Percentiles rank a stretch among this genome's conserved stretches.
These are phyloP conservation scores for Nephelium lappaceum DNA, from an alignment of 345 rosid species.

Conservation along the genomic window DNA sequence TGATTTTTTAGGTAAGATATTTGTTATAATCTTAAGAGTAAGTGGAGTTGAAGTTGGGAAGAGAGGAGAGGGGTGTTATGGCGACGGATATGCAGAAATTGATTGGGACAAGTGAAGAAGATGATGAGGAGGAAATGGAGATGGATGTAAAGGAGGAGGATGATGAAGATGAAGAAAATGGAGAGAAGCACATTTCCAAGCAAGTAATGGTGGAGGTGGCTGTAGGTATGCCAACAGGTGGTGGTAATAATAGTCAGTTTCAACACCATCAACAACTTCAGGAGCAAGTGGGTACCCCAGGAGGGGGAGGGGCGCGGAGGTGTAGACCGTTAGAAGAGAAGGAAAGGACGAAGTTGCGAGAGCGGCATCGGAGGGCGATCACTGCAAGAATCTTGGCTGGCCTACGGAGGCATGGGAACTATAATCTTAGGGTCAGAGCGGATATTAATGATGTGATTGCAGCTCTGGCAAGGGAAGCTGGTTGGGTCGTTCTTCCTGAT, in stretches of 20 bases:
- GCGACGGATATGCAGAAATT: slow-evolving; percentile 83
- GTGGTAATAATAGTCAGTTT: slow-evolving; percentile 58
- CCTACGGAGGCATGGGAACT: slow-evolving; percentile 92
- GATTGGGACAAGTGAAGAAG: slow-evolving; percentile 79
- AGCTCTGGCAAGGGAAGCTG: slow-evolving; percentile 99
- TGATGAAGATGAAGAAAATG: slow-evolving; percentile 53
- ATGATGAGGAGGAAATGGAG: slow-evolving; percentile 89
- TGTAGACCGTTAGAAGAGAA: slow-evolving; percentile 90
- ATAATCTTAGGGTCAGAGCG: slow-evolving; percentile 98
- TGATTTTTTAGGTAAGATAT: slow-evolving; percentile 25
- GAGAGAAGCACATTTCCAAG: slow-evolving; percentile 51
- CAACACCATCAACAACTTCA: slow-evolving; percentile 65
- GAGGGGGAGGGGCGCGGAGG: slow-evolving; percentile 74
- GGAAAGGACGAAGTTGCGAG: slow-evolving; percentile 96
- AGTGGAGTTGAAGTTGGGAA: slow-evolving; percentile 22
- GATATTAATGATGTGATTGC: slow-evolving; percentile 98
- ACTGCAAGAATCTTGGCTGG: slow-evolving; percentile 99
- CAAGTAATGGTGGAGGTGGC: slow-evolving; percentile 53
- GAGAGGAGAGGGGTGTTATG: slow-evolving; percentile 43
- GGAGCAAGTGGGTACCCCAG: slow-evolving; percentile 76
- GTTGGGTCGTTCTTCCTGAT: slow-evolving; percentile 99
- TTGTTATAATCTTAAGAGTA: slow-evolving; percentile 20
- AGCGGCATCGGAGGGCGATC: slow-evolving; percentile 94
- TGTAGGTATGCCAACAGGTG: slow-evolving; percentile 42
- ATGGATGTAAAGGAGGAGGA: slow-evolving; percentile 94